Percentiles rank a stretch among this genome's conserved stretches.
Evolutionary conservation across 2,329 filamentous ascomycete species (phyloP).

Genomic region (Penicillium sp.): DNA sequence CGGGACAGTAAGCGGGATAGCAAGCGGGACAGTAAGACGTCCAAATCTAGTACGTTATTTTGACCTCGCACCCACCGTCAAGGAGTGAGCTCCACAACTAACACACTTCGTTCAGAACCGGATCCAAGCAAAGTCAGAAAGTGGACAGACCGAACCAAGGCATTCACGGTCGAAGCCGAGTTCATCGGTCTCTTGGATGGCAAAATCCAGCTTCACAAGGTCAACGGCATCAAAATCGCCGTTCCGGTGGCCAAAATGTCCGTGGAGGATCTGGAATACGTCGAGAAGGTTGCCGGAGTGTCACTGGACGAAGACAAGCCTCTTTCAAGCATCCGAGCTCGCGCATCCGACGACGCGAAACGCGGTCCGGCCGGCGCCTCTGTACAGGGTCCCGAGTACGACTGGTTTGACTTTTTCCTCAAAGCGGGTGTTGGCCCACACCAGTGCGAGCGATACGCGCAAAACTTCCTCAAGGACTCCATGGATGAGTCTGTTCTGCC

Average conservation of each 20-base stretch:
- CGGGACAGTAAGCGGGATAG: conserved; percentile 62
- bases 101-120: conserved; percentile 55
- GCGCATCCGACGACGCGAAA: conserved; percentile 31
- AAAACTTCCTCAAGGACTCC: conserved; percentile 81
- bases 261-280: conserved; percentile 86
- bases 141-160: conserved; percentile 92
- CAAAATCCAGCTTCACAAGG: conserved; percentile 96
- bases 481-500: conserved; percentile 93
- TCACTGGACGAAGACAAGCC: conserved; percentile 91
- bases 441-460: conserved; percentile 88
- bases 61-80: not conserved
- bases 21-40: conserved; percentile 57
- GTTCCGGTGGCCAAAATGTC: conserved; percentile 96
- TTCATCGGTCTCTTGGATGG: conserved; percentile 91
- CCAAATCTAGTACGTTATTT: conserved; percentile 65
- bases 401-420: conserved; percentile 99
- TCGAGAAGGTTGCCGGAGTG: conserved; percentile 78
- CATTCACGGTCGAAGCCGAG: conserved; percentile 95
- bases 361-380: conserved; percentile 34
- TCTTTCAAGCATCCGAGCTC: conserved; percentile 64
- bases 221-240: conserved; percentile 97
- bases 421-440: conserved; percentile 86
- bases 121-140: conserved; percentile 76
- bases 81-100: not conserved
- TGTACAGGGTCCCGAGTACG: conserved; percentile 59